Evolutionary conservation across 306 rosid species (phyloP).

Genomic region (Gynostemma pentaphyllum): DNA sequence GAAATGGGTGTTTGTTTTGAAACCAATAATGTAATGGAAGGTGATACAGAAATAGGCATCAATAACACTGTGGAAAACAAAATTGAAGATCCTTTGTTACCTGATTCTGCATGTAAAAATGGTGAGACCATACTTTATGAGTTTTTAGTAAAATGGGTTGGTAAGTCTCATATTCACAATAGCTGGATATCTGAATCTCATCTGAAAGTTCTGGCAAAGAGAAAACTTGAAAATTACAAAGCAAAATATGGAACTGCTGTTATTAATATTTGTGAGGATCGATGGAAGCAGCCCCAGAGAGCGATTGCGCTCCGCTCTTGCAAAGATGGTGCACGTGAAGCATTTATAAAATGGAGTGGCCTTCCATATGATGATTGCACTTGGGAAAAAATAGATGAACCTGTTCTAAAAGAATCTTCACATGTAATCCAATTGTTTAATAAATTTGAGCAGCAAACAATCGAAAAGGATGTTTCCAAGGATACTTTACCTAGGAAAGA

Average conservation of each 20-base stretch:
- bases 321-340: constrained; percentile 50
- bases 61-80: constrained; percentile 32
- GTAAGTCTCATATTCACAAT: constrained; percentile 87
- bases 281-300: constrained; percentile 90
- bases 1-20: constrained; percentile 35
- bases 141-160: constrained; percentile 88
- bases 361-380: constrained; percentile 92
- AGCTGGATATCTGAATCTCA: constrained; percentile 91
- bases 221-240: constrained; percentile 96
- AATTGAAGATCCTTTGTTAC: constrained; percentile 35
- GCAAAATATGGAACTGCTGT: constrained; percentile 77
- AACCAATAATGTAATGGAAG: constrained; percentile 24
- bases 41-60: constrained; percentile 32
- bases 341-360: constrained; percentile 82
- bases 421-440: constrained; percentile 50
- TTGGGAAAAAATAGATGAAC: constrained; percentile 90
- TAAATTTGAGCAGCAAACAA: constrained; percentile 48
- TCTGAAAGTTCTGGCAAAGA: constrained; percentile 80
- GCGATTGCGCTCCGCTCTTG: constrained; percentile 58
- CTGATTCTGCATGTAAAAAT: constrained; percentile 35
- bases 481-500: constrained; percentile 36
- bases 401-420: constrained; percentile 46
- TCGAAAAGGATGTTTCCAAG: constrained; percentile 55
- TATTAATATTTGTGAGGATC: constrained; percentile 84
- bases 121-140: constrained; percentile 41